Evolutionary conservation across 2,329 filamentous ascomycete species (phyloP), one percentile per base, ranked within the genome.

Genomic region (Plectosphaerella cucumerina): DNA sequence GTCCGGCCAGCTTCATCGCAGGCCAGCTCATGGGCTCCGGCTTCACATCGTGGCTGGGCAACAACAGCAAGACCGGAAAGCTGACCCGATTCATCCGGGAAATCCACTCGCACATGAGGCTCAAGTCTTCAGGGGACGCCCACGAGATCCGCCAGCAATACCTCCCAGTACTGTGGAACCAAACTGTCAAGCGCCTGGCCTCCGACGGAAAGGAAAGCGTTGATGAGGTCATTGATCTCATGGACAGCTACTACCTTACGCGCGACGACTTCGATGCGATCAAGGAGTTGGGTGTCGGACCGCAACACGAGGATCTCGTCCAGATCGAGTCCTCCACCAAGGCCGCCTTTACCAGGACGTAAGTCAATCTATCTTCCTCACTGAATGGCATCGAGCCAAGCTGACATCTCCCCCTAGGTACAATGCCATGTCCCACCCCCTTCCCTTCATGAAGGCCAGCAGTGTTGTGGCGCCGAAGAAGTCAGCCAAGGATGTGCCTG

Each of bases 201-300:
- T 67, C 74, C 0, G 86, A 95, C 51, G 94, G 94, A 60, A 94
- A 90, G 62, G 91, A 95, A 1, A 81, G 81, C 8, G 87, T 97
- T 5, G 78, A 82, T 1, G 86, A 89, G 2, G 86, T 97, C 49
- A 99, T 99, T 62, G 84, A 94, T 49, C 77, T 97, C 49, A 97
- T 99, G 94, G 94, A 99, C 65, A 91, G 87, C 65, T 99, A 99
- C 70, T 99, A 87, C 68, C 76, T 99, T 51, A 97, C 94, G 1
- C 87, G 88, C 55, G 94, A 99, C 21, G 94, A 99, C 65, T 96
- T 93, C 68, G 94, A 99, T 64, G 87, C 86, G 10, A 90, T 99
- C 60, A 78, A 91, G 66, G 94, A 99, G 70, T 80, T 99, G 21
- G 93, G 92, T 6, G 82, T 99, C 14, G 94, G 93, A 5, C 82